Evolutionary conservation across 306 rosid species (phyloP), one percentile per base, ranked within the genome.

Genomic region (Inga laurina): DNA sequence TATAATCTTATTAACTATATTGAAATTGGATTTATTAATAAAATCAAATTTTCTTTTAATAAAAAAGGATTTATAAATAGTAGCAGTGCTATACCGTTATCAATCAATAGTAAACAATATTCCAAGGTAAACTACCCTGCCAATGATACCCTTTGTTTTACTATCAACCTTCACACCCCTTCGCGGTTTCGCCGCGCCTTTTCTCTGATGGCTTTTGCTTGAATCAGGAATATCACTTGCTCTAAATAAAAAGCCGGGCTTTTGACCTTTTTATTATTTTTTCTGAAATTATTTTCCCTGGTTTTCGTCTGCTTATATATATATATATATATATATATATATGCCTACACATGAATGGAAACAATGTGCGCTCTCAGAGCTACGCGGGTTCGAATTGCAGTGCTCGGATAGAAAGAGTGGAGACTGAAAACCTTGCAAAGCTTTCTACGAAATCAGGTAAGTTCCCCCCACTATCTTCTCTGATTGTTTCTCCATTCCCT

Each of bases 391-490:
- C 10, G 24, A 16, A n/a, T 70, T 15, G 79, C 79, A 14, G 49
- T 41, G 22, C 43, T 24, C 8, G 3, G 81, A 77, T 81, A 68
- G 75, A 10, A 7, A 49, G 34, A 59, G 62, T 37, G 74, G 69
- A 43, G 61, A 41, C 2, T 45, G 54, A 59, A 13, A 65, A 80
- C 64, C 85, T 74, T 48, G 74, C 61, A 57, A 45, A 35, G 0
- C 74, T 77, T 77, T 12, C 67, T 3, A 4, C 24, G 69, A 9
- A 65, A 62, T 27, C 68, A 62, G 75, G 62, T 91, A 85, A 79
- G 84, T 80, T 66, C 71, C 48, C 62, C 6, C 59, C 1, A 10
- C 21, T 1, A 21, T 68, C 43, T 74, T 74, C 70, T 75, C 45
- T 80, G 48, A 45, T 21, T 84, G 11, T 61, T 16, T 72, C 21